Evolutionary conservation across 2,329 filamentous ascomycete species (phyloP).

Genomic region (Byssothecium circinans): DNA sequence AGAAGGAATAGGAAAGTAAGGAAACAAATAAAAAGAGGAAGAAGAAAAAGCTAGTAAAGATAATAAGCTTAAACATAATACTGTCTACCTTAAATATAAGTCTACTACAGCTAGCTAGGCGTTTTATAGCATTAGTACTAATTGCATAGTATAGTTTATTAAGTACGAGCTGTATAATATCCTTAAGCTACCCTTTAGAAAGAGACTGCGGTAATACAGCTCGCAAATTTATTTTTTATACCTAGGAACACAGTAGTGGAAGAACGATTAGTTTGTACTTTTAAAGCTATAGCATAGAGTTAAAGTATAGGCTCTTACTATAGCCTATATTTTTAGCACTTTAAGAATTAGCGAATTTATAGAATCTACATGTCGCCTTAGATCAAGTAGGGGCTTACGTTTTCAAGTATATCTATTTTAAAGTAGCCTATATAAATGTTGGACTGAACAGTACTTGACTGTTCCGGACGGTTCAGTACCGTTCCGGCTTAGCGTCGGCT

Average conservation of each 20-base stretch:
- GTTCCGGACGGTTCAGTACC: no score
- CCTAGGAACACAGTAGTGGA: constrained; percentile 11
- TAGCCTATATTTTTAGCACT: constrained; percentile 6
- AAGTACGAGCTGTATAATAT: constrained; percentile 13
- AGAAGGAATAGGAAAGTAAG: constrained; percentile 11
- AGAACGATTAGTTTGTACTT: constrained; percentile 14
- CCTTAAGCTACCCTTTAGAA: constrained; percentile 9
- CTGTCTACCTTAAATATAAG: constrained; percentile 14
- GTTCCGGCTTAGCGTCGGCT: no score
- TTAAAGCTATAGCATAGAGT: constrained; percentile 10
- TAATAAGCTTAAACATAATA: constrained; percentile 13
- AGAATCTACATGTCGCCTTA: constrained; percentile 7
- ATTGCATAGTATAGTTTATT: constrained; percentile 12
- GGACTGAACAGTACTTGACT: no score
- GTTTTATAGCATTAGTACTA: constrained; percentile 15
- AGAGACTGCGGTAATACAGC: constrained; percentile 12
- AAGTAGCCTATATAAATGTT: constrained; percentile 6
- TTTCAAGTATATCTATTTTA: constrained; percentile 10
- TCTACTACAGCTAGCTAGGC: constrained; percentile 9
- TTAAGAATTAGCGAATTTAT: constrained; percentile 10
- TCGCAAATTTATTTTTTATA: constrained; percentile 14
- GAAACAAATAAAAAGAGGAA: constrained; percentile 9
- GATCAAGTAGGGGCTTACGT: constrained; percentile 9
- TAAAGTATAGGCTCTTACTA: constrained; percentile 11
- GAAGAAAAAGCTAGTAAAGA: constrained; percentile 11